Evolutionary conservation across 257 asterid species (phyloP).

Genomic region (Gardenia jasminoides): DNA sequence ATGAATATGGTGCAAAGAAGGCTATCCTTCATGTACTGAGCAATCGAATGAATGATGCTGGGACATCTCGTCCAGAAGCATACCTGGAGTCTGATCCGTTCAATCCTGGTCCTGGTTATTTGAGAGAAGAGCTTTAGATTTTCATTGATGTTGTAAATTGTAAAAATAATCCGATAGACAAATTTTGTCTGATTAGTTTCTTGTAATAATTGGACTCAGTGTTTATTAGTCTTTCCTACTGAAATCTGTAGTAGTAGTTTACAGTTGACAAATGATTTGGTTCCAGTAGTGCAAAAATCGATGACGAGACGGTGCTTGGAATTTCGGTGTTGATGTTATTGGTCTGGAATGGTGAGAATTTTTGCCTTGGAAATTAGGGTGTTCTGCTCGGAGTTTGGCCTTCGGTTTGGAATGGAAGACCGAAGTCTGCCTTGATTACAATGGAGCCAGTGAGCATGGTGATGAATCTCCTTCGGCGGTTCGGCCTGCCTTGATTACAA

Average conservation of each 20-base stretch:
- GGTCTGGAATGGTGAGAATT: too few species aligned
- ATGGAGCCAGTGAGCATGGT: neutral
- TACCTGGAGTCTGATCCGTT: conserved; percentile 73
- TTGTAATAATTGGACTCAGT: neutral
- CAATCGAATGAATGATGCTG: conserved; percentile 90
- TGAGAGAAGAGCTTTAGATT: conserved; percentile 55
- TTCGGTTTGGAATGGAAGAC: neutral
- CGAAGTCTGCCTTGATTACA: too few species aligned
- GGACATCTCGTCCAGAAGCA: conserved; percentile 76
- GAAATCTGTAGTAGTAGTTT: neutral
- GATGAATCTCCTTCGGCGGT: too few species aligned
- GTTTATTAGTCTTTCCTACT: neutral
- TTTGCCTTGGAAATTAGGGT: too few species aligned
- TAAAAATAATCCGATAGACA: neutral
- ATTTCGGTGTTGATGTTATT: too few species aligned
- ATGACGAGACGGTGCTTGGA: neutral
- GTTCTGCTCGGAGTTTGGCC: neutral
- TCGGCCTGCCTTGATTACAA: too few species aligned
- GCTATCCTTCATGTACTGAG: conserved; percentile 88
- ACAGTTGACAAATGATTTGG: neutral
- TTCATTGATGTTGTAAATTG: neutral
- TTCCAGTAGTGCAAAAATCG: neutral
- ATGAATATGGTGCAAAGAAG: conserved; percentile 86
- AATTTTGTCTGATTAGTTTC: neutral
- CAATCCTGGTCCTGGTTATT: conserved; percentile 89